These are phyloP conservation scores for Parasarocladium wereldwijsianum DNA, from an alignment of 2,329 filamentous ascomycete genomes.

Conservation along the genomic window DNA sequence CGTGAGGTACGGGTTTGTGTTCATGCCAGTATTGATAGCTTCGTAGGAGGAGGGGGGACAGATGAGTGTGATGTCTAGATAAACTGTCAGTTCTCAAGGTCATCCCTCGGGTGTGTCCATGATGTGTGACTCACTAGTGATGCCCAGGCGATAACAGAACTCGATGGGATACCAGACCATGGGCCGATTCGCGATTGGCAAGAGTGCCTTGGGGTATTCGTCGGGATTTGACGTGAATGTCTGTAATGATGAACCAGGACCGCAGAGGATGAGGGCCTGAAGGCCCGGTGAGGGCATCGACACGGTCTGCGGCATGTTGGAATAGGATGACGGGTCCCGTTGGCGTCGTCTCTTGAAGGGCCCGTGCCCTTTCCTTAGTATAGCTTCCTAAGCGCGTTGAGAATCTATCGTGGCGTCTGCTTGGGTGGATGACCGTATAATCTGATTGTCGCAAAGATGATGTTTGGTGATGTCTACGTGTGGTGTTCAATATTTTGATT, in stretches of 20 bases:
- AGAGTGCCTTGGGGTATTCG: conserved; percentile 67
- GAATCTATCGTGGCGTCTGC: no score
- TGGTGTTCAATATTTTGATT: no score
- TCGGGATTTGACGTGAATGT: conserved; percentile 71
- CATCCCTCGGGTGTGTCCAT: neutral
- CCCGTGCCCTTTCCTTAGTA: no score
- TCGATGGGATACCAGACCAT: conserved; percentile 87
- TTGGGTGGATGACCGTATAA: no score
- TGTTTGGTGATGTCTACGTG: no score
- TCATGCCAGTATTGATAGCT: conserved; percentile 55
- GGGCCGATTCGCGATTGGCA: conserved; percentile 71
- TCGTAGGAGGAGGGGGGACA: conserved; percentile 49
- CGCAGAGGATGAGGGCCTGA: conserved; percentile 71
- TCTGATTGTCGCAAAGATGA: no score
- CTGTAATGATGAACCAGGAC: conserved; percentile 66
- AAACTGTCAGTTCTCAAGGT: conserved; percentile 10
- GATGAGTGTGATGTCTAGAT: conserved; percentile 46
- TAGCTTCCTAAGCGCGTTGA: no score
- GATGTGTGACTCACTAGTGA: conserved; percentile 45
- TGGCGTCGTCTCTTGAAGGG: no score
- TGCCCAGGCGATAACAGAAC: conserved; percentile 69
- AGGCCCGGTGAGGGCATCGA: conserved; percentile 62
- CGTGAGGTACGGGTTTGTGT: conserved; percentile 66
- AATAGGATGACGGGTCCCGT: neutral
- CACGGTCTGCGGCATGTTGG: conserved; percentile 58